These are phyloP conservation scores for Akanthomyces lecanii DNA, from an alignment of 2,329 filamentous ascomycete species.

Conservation along the genomic window DNA sequence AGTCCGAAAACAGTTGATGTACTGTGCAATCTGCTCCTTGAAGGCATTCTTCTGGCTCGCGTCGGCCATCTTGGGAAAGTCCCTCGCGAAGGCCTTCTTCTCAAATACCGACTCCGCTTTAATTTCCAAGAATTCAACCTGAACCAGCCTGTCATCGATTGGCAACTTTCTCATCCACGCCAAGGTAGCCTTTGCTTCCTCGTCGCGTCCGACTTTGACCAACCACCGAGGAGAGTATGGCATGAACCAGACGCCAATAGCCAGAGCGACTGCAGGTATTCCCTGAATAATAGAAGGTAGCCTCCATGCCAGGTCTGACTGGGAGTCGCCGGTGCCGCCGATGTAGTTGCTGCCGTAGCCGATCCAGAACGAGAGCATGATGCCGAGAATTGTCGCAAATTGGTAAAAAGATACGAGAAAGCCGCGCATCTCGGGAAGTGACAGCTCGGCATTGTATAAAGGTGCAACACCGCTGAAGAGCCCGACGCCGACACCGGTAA, in stretches of 20 bases:
- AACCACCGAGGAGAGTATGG: slow-evolving; percentile 77
- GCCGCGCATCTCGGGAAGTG: slow-evolving; percentile 62
- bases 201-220: slow-evolving; percentile 64
- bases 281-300: slow-evolving; percentile 44
- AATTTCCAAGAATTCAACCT: slow-evolving; percentile 77
- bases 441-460: slow-evolving; percentile 48
- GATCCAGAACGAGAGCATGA: slow-evolving; percentile 48
- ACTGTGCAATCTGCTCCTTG: slow-evolving; percentile 45
- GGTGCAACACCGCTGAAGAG: slow-evolving; percentile 42
- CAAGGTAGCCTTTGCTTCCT: slow-evolving; percentile 55
- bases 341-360: slow-evolving; percentile 45
- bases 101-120: slow-evolving; percentile 75
- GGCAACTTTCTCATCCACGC: slow-evolving; percentile 60
- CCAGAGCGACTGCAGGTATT: slow-evolving; percentile 48
- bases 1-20: slow-evolving; percentile 30
- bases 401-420: slow-evolving; percentile 63
- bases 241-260: slow-evolving; percentile 71
- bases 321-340: slow-evolving; percentile 39
- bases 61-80: slow-evolving; percentile 44
- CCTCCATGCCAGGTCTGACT: slow-evolving; percentile 40
- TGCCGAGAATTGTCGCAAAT: slow-evolving; percentile 55
- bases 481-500: slow-evolving; percentile 47
- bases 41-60: slow-evolving; percentile 39
- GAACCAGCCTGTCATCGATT: slow-evolving; percentile 61
- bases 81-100: slow-evolving; percentile 62